Conservation (phyloP, 441 rosid genomes). For the Gossypium schwendimanii region DNA sequence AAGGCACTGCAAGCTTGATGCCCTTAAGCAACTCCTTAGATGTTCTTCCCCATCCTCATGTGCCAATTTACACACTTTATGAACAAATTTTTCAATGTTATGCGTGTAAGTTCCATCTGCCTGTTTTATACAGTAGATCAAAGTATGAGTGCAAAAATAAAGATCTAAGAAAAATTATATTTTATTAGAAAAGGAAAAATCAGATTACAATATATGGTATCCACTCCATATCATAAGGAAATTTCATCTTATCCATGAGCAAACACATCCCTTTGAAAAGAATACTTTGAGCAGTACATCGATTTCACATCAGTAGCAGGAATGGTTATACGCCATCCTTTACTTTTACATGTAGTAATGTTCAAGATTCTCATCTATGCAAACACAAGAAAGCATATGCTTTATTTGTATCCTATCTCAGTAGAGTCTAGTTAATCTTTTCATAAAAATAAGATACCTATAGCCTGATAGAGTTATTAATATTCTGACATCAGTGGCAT, state of each 20-base stretch:
- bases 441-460: neutral
- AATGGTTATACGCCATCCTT: neutral
- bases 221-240: neutral
- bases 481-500: neutral
- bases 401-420: neutral
- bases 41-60: slow-evolving; percentile 47
- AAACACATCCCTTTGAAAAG: neutral
- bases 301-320: neutral
- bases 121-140: slow-evolving; percentile 38
- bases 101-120: slow-evolving; percentile 75
- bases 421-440: neutral
- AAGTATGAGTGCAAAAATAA: neutral
- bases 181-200: neutral
- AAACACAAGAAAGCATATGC: neutral
- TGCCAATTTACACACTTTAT: slow-evolving; percentile 65
- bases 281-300: neutral
- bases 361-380: neutral
- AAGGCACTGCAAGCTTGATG: slow-evolving; percentile 86
- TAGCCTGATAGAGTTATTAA: neutral
- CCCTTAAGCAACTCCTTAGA: slow-evolving; percentile 42
- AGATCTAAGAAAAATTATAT: neutral
- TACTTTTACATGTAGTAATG: neutral
- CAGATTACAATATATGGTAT: neutral
- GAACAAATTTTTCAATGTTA: slow-evolving; percentile 69
- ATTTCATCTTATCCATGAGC: neutral